Percentiles rank a stretch among this genome's conserved stretches.
Evolutionary conservation across 345 rosid genomes (phyloP).

Genomic region (Brassica incana): DNA sequence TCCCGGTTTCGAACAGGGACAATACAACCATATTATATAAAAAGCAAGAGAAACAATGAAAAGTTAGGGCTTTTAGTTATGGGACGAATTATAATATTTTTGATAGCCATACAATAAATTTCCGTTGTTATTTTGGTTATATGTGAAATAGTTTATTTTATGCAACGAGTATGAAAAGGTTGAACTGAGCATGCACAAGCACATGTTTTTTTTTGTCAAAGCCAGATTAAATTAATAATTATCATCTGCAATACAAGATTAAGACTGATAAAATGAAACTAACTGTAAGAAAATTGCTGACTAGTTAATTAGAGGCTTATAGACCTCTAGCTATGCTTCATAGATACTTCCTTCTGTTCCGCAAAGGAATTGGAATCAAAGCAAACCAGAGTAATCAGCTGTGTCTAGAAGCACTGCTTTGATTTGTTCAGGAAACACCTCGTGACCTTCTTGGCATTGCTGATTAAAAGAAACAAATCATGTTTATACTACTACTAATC

Average conservation of each 20-base stretch:
- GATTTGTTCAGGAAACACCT: slow-evolving; percentile 82
- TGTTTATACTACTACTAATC: not conserved
- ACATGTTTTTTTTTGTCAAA: not conserved
- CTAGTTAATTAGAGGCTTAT: not conserved
- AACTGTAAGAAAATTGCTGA: slow-evolving; percentile 20
- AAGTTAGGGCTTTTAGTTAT: too few relatives aligned
- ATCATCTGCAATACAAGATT: slow-evolving; percentile 20
- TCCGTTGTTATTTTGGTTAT: too few relatives aligned
- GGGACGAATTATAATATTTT: too few relatives aligned
- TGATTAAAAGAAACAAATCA: slow-evolving; percentile 36
- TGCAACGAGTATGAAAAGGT: not conserved
- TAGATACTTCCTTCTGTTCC: not conserved
- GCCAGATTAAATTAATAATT: slow-evolving; percentile 3
- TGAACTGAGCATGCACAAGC: not conserved
- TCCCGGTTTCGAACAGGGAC: too few relatives aligned
- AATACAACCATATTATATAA: too few relatives aligned
- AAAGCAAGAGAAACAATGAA: too few relatives aligned
- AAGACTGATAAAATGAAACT: slow-evolving; percentile 13
- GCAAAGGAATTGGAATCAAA: slow-evolving; percentile 16
- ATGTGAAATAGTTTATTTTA: not conserved
- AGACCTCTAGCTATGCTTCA: slow-evolving; percentile 8
- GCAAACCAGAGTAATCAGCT: slow-evolving; percentile 57
- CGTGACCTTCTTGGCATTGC: slow-evolving; percentile 87
- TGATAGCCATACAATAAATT: too few relatives aligned
- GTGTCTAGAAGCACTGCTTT: slow-evolving; percentile 84